Percentiles rank a stretch among this genome's conserved stretches.
Evolutionary conservation across 2,329 filamentous ascomycete species (phyloP).

Genomic region (Trematosphaeria pertusa): DNA sequence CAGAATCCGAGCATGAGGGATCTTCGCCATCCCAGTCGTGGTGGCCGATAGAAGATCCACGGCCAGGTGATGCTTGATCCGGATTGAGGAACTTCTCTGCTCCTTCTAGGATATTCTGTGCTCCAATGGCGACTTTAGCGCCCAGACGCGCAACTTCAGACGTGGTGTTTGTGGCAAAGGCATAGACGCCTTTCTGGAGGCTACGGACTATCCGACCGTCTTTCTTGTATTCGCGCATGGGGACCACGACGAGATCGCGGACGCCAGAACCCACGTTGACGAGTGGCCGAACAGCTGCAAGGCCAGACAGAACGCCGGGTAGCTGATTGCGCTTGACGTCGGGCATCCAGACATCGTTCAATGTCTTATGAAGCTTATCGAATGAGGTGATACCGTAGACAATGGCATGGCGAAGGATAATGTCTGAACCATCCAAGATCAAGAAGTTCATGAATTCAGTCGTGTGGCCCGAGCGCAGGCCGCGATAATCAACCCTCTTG

Average conservation of each 20-base stretch:
- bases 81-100: conserved; percentile 78
- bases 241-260: conserved; percentile 84
- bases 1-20: conserved; percentile 68
- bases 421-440: conserved; percentile 84
- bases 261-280: conserved; percentile 92
- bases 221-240: conserved; percentile 90
- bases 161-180: conserved; percentile 92
- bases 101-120: conserved; percentile 88
- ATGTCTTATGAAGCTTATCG: conserved; percentile 83
- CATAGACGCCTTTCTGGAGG: conserved; percentile 86
- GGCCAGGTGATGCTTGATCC: conserved; percentile 20
- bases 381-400: conserved; percentile 92
- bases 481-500: conserved; percentile 95
- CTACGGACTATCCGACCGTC: conserved; percentile 92
- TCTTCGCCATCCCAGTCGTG: conserved; percentile 60
- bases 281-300: conserved; percentile 87
- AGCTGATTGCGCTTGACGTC: conserved; percentile 91
- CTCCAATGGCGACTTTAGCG: conserved; percentile 92
- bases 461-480: conserved; percentile 88
- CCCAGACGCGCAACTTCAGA: conserved; percentile 94
- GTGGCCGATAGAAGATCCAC: conserved; percentile 25
- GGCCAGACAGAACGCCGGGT: conserved; percentile 83
- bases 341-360: conserved; percentile 97
- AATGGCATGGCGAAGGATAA: conserved; percentile 87
- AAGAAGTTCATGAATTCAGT: conserved; percentile 99